Evolutionary conservation across 805 yeast genomes (phyloP).

Genomic region (Saccharomycopsis oosterbeekiorum): DNA sequence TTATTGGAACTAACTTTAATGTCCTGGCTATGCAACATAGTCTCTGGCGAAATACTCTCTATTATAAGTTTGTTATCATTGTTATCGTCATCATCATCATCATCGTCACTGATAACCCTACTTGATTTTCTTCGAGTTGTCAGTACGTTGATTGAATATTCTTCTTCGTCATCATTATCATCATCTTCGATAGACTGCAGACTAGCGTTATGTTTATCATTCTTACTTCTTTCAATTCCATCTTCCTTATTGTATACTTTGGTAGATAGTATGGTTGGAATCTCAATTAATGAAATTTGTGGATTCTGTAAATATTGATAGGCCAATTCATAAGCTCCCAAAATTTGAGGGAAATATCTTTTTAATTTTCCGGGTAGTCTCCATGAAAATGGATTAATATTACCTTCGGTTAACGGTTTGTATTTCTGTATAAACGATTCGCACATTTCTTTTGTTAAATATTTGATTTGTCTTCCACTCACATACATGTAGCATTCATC

Average conservation of each 20-base stretch:
- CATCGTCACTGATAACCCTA: neutral
- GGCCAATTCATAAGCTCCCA: conserved; percentile 14
- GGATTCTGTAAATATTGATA: neutral
- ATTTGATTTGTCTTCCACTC: conserved; percentile 6
- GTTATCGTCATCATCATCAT: neutral
- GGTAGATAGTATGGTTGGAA: neutral
- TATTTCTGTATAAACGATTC: conserved; percentile 3
- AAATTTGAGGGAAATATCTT: conserved; percentile 1
- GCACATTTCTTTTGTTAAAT: conserved; percentile 11
- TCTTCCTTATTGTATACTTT: neutral
- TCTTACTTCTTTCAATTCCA: neutral
- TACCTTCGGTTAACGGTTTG: neutral
- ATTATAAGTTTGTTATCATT: neutral
- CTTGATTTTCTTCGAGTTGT: neutral
- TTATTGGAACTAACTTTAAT: neutral
- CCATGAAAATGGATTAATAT: neutral
- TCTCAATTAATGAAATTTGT: neutral
- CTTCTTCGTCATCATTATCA: neutral
- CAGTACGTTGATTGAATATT: neutral
- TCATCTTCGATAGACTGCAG: neutral
- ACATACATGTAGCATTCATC: conserved; percentile 13
- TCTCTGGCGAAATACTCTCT: neutral
- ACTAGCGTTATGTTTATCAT: neutral
- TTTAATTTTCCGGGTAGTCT: conserved; percentile 2
- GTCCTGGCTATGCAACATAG: neutral